Base-by-base conservation (phyloP, 768 basidiomycete species). In the Podaxis sp. region DNA sequence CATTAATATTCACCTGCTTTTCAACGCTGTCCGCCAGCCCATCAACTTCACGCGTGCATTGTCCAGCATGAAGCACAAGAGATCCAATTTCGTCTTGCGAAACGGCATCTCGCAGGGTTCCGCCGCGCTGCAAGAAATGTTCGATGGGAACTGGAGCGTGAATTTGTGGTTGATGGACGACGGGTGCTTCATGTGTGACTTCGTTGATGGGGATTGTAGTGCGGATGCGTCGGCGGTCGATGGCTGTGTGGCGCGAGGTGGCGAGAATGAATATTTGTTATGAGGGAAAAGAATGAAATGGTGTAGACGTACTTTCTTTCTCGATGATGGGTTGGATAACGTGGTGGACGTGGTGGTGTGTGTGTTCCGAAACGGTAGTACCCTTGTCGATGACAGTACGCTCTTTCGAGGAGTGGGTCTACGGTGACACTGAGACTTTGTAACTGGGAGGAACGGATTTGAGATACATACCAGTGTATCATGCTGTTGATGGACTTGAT, bases 241-340 rank as follows among this genome's bases (percentile, higher is more conserved):
- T 64, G 14, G 70, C 76, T 76, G 7, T 44, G 4, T 6, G 42
- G 9, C 16, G 14, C 1, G 18, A 28, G 5, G n/a, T 50, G 37
- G 13, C 16, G 55, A 16, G 28, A 4, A 21, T 50, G 46, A 18
- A 3, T 9, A 13, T 21, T 16, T 13, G 38, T 4, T 11, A 37
- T 11, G 11, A n/a, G n/a, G 36, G 21, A 23, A 11, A 36, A 40
- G 10, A 50, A n/a, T 28, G 2, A 27, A 47, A 50, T 38, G 42
- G 42, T 10, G 4, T 13, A 27, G 2, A 66, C 74, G 23, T 57
- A 76, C 76, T 72, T 54, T 76, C 71, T 73, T 76, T 75, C 65
- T 76, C 68, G 46, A 76, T 73, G 23, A 77, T 64, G 16, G 75
- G 74, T 55, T 77, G 75, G 16, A 76, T 71, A 28, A 76, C 64